Base-by-base conservation (phyloP, 345 rosid species). In the Pistacia atlantica region DNA sequence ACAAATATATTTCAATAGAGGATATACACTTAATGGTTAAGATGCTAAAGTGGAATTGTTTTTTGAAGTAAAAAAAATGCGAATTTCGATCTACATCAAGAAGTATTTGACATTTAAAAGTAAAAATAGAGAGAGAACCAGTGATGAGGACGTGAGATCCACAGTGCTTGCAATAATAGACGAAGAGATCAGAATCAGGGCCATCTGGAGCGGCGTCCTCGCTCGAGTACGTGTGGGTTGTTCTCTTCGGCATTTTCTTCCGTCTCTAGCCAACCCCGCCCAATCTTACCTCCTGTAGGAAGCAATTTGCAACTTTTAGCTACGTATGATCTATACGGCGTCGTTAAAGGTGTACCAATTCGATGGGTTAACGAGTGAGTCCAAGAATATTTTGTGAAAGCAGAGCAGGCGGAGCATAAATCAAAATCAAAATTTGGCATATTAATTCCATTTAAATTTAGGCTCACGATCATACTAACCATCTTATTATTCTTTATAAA, bases 141-240 rank as follows among this genome's bases (percentile, higher is more conserved):
- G 99, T 97, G 75, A 97, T 94, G 61, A 97, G 98, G 80, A 97
- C 97, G 77, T 93, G 99, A 46, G 96, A 92, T 76, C 97, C 87
- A 74, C 99, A 97, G 83, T 92, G 97, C 83, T 97, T 94, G 97
- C 99, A 94, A 69, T 94, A 97, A 83, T 97, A 97, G 22, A 97
- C 98, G 87, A 97, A 94, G 69, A 97, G 99, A 85, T 97, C 99
- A 46, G 98, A 94, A 80, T 91, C 94, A 0, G 97, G 96, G 61
- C 99, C 97, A 22, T 97, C 99, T 0, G 97, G 98, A 62, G 90
- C 93, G 11, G 99, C 99, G 84, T 97, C 98, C 77, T 97, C 98
- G 93, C 98, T 97, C 28, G 99, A 97, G 85, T 97, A 97, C 20
- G 99, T 97, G 83, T 94, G 99, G 3, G 99, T 94, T 65, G 98